Evolutionary conservation across 139 green algal genomes (phyloP).

Genomic region (Coelastrella sp.): DNA sequence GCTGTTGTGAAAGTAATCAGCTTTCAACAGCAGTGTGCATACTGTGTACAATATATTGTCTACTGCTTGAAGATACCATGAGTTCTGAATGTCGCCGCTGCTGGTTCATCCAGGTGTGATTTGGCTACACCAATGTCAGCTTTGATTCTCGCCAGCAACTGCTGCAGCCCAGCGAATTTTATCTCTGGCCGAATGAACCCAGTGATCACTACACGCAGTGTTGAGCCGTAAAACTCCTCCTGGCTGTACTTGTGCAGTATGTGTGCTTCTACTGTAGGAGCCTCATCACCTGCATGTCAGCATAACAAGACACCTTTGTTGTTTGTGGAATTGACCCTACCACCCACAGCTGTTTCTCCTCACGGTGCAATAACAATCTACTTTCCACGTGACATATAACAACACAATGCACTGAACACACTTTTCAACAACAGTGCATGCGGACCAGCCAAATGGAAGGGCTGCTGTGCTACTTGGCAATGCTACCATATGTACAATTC

Average conservation of each 20-base stretch:
- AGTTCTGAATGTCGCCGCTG: neutral
- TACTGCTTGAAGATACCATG: conserved; percentile 18
- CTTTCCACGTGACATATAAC: too few species aligned
- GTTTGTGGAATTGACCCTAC: too few species aligned
- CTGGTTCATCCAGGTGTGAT: conserved; percentile 41
- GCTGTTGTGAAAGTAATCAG: neutral
- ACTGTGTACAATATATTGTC: too few species aligned
- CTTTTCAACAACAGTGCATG: too few species aligned
- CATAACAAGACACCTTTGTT: neutral
- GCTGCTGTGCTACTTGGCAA: too few species aligned
- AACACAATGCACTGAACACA: too few species aligned
- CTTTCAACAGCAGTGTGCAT: too few species aligned
- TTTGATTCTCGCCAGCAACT: conserved; percentile 80
- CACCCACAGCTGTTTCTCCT: too few species aligned
- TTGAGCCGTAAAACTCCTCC: conserved; percentile 53
- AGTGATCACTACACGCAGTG: conserved; percentile 67
- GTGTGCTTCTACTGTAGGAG: conserved; percentile 81
- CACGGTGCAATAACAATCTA: too few species aligned
- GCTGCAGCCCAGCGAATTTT: conserved; percentile 77
- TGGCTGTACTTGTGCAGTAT: conserved; percentile 82
- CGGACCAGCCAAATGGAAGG: too few species aligned
- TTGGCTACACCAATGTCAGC: conserved; percentile 78
- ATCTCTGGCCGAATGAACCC: conserved; percentile 91
- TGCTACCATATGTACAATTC: too few species aligned
- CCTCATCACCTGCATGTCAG: conserved; percentile 52